Conservation (phyloP, 2,329 filamentous ascomycete genomes). For the Pseudopithomyces maydicus region DNA sequence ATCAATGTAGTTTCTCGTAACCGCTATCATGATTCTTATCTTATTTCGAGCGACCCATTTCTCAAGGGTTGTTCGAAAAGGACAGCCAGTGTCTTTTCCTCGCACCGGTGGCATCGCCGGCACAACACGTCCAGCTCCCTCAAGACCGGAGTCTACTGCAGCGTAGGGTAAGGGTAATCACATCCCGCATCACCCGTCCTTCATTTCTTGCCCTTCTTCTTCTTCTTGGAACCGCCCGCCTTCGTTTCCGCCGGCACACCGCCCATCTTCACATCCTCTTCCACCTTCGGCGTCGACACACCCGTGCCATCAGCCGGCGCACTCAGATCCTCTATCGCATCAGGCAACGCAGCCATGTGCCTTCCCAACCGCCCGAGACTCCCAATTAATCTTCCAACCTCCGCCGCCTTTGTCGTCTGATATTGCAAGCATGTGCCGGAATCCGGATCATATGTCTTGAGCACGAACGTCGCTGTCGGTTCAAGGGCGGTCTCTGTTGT, state of each 20-base stretch:
- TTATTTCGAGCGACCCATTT: not conserved
- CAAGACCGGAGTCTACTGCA: not conserved
- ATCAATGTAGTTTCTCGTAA: not conserved
- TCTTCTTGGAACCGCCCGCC: constrained; percentile 52
- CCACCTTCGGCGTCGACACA: constrained; percentile 37
- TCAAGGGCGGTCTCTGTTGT: constrained; percentile 30
- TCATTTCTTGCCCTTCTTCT: constrained; percentile 59
- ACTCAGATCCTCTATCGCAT: constrained; percentile 46
- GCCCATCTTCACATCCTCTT: constrained; percentile 39
- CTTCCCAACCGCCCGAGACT: constrained; percentile 77
- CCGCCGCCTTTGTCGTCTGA: constrained; percentile 85
- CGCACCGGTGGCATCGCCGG: too few relatives aligned
- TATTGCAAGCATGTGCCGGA: constrained; percentile 89
- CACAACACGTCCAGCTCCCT: too few relatives aligned
- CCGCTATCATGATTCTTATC: not conserved
- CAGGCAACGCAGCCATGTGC: constrained; percentile 58
- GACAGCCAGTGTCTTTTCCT: not conserved
- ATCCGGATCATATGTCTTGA: constrained; percentile 88
- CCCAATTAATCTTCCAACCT: constrained; percentile 82
- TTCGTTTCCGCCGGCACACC: constrained; percentile 27
- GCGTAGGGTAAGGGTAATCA: not conserved
- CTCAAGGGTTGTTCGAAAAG: not conserved
- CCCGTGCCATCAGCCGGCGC: constrained; percentile 35
- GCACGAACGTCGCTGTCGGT: constrained; percentile 67
- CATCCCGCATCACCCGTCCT: not conserved